Conservation (phyloP, 208 protist species). For the Eutreptiella sp. region DNA sequence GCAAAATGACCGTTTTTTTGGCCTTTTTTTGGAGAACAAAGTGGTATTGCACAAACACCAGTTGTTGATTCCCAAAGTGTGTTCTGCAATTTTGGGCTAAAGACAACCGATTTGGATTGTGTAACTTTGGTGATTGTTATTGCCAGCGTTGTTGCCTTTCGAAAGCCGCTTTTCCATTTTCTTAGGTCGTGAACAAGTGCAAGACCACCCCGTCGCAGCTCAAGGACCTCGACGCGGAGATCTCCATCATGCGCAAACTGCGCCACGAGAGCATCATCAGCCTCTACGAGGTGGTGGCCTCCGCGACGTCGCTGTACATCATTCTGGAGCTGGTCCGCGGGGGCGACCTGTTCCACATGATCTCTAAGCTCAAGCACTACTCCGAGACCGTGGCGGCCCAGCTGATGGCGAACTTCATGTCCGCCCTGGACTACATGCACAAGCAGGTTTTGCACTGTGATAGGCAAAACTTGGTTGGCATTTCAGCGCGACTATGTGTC, state of each 20-base stretch:
- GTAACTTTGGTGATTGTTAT: too few relatives aligned
- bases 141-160: too few relatives aligned
- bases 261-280: slow-evolving; percentile 47
- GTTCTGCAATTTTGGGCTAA: too few relatives aligned
- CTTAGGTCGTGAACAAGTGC: slow-evolving; percentile 17
- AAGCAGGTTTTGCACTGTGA: too few relatives aligned
- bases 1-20: too few relatives aligned
- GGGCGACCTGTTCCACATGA: slow-evolving; percentile 49
- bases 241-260: slow-evolving; percentile 31
- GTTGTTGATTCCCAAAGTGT: too few relatives aligned
- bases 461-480: too few relatives aligned
- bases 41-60: too few relatives aligned
- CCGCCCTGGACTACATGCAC: slow-evolving; percentile 38
- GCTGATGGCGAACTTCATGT: slow-evolving; percentile 33
- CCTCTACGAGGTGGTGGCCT: slow-evolving; percentile 41
- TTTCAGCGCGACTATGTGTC: too few relatives aligned
- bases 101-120: too few relatives aligned
- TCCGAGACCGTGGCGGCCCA: slow-evolving; percentile 31
- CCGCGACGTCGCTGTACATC: slow-evolving; percentile 37
- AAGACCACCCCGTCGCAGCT: not conserved
- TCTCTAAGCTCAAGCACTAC: slow-evolving; percentile 37
- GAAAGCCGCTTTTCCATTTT: too few relatives aligned
- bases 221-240: slow-evolving; percentile 22
- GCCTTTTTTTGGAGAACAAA: too few relatives aligned
- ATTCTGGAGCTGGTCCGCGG: slow-evolving; percentile 47